A percentile compares a stretch with the other conserved stretches of the same genome.
Evolutionary conservation across 2,329 filamentous ascomycete genomes (phyloP).

Genomic region (Nothophaeocryptopus gaeumannii): DNA sequence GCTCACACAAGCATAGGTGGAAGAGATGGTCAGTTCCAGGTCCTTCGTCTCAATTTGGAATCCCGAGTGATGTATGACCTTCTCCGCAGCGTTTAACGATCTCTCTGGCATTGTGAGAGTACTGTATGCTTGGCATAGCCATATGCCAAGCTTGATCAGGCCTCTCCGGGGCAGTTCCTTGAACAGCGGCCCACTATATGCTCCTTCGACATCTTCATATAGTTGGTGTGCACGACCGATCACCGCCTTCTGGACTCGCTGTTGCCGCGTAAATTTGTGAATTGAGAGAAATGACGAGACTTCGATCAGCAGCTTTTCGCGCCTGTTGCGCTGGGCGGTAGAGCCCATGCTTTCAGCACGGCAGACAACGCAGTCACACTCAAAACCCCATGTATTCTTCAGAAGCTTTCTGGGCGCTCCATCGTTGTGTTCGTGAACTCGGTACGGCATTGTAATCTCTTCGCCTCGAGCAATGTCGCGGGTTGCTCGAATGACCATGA

Average conservation of each 20-base stretch:
- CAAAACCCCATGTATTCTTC: neutral
- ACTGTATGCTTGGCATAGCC: no score
- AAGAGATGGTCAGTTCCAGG: neutral
- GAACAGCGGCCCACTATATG: slow-evolving; percentile 9
- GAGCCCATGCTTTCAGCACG: neutral
- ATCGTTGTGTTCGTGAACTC: neutral
- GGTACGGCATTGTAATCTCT: slow-evolving; percentile 39
- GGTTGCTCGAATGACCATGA: slow-evolving; percentile 51
- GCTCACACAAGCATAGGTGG: neutral
- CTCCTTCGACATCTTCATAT: slow-evolving; percentile 8
- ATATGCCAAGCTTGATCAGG: slow-evolving; percentile 12
- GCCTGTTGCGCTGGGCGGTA: neutral
- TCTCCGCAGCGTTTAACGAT: no score
- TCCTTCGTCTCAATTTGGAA: neutral
- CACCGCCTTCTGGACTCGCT: neutral
- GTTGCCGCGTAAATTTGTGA: neutral
- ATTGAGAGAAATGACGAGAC: neutral
- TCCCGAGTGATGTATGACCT: slow-evolving; percentile 6
- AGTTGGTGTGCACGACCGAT: neutral
- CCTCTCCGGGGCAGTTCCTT: slow-evolving; percentile 9
- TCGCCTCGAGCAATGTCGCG: slow-evolving; percentile 42
- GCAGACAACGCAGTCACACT: slow-evolving; percentile 2
- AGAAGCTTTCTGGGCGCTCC: neutral
- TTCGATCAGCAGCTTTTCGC: neutral
- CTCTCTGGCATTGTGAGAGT: no score